These are phyloP conservation scores for Tricholoma matsutake DNA, from an alignment of 768 basidiomycete species.

Conservation along the genomic window DNA sequence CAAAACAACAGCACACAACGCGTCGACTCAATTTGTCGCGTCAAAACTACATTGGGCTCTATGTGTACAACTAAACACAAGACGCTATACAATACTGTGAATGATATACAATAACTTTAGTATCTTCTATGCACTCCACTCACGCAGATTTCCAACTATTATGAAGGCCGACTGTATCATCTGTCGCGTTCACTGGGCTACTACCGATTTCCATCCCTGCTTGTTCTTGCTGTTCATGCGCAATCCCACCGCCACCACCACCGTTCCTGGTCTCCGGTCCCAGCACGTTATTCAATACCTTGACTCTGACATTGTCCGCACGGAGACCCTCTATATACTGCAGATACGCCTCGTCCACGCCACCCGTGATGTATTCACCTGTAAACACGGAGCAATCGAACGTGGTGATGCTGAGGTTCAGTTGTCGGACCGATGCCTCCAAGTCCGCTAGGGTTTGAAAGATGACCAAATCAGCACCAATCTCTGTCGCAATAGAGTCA, in stretches of 20 bases:
- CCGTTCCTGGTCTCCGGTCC: constrained; percentile 35
- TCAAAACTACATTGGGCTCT: not conserved
- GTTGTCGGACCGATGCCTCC: constrained; percentile 76
- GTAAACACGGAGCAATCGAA: constrained; percentile 99
- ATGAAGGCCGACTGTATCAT: constrained; percentile 78
- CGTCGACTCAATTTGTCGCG: not conserved
- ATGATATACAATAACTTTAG: constrained; percentile 10
- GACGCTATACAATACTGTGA: constrained; percentile 6
- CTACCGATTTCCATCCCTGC: constrained; percentile 29
- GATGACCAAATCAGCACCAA: constrained; percentile 94
- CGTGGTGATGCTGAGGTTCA: constrained; percentile 69
- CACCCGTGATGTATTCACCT: constrained; percentile 94
- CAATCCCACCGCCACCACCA: constrained; percentile 16
- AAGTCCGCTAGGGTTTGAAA: constrained; percentile 93
- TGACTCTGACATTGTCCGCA: constrained; percentile 76
- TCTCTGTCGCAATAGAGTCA: constrained; percentile 69
- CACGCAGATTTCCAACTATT: constrained; percentile 56
- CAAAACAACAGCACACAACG: constrained; percentile 7
- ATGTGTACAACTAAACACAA: not conserved
- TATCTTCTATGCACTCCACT: constrained; percentile 3
- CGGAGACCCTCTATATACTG: constrained; percentile 69
- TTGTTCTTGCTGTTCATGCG: constrained; percentile 13
- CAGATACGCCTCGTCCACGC: constrained; percentile 83
- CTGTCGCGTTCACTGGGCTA: constrained; percentile 56
- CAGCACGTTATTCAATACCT: constrained; percentile 33